Evolutionary conservation across 2,329 filamentous ascomycete genomes (phyloP).

Genomic region (Graphilbum sp.): DNA sequence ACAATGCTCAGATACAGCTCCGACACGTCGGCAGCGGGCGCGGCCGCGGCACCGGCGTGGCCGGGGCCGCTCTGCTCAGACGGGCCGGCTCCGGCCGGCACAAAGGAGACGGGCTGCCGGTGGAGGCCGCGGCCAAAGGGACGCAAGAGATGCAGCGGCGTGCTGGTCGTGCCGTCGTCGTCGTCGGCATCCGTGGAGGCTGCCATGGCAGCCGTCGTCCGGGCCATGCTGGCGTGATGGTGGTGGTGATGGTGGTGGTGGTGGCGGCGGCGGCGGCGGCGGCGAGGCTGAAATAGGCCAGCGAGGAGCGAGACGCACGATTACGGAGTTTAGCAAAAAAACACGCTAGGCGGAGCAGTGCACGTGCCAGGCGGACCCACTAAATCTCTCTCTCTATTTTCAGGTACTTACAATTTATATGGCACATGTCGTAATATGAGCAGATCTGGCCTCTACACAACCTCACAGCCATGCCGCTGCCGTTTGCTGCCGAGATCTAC

Average conservation of each 20-base stretch:
- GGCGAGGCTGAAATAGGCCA: too few species aligned
- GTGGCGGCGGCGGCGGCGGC: too few species aligned
- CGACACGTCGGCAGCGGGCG: constrained; percentile 22
- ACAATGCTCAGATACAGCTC: constrained; percentile 54
- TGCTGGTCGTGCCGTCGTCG: constrained; percentile 18
- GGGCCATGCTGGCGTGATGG: too few species aligned
- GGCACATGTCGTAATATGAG: too few species aligned
- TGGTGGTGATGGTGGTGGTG: background rate
- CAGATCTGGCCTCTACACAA: too few species aligned
- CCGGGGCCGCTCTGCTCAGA: constrained; percentile 13
- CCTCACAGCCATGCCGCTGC: constrained; percentile 30
- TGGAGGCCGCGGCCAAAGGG: constrained; percentile 41
- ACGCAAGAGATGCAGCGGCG: constrained; percentile 35
- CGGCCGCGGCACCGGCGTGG: constrained; percentile 7
- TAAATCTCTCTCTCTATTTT: too few species aligned
- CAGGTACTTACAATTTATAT: too few species aligned
- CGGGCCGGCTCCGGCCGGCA: constrained; percentile 27
- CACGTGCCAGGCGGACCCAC: too few species aligned
- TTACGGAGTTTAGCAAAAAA: too few species aligned
- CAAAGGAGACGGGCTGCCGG: constrained; percentile 37
- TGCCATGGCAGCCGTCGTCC: background rate
- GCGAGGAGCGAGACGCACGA: too few species aligned
- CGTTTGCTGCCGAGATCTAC: constrained; percentile 29
- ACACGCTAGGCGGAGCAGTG: too few species aligned
- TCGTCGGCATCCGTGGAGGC: background rate